Conservation (phyloP, 2,329 filamentous ascomycete genomes). For the Fusarium fracticaudum region DNA sequence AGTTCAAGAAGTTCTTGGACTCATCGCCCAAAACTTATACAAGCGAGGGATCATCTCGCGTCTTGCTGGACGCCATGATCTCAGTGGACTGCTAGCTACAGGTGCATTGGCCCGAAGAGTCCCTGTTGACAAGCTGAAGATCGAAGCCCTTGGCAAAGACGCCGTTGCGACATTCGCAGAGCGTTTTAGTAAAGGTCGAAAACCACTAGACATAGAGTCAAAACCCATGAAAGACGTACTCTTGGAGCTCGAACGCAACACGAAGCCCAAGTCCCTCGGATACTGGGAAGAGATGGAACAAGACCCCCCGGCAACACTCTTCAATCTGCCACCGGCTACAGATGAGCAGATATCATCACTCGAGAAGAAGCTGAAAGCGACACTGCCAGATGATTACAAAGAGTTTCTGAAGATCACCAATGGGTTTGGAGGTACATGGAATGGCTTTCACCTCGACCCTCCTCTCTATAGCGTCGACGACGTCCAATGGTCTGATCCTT, state of each 20-base stretch:
- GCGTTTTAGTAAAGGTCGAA: constrained; percentile 17
- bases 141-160: constrained; percentile 5
- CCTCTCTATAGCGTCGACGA: constrained; percentile 12
- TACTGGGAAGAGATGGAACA: neutral
- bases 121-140: constrained; percentile 10
- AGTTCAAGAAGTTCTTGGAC: constrained; percentile 17
- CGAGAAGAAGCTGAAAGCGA: constrained; percentile 6
- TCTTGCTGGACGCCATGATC: constrained; percentile 1
- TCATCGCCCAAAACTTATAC: constrained; percentile 5
- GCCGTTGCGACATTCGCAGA: constrained; percentile 11
- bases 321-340: constrained; percentile 19
- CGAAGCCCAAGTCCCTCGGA: constrained; percentile 1
- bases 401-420: constrained; percentile 33
- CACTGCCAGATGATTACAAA: constrained; percentile 31
- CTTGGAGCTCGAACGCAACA: constrained; percentile 9
- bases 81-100: constrained; percentile 18
- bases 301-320: constrained; percentile 21
- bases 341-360: constrained; percentile 26
- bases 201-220: neutral
- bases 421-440: constrained; percentile 32
- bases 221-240: constrained; percentile 21
- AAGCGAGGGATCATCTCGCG: neutral
- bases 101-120: constrained; percentile 25
- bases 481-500: constrained; percentile 9
- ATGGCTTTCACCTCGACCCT: constrained; percentile 22